phyloP scores from a whole-genome alignment of 116 monocot species.

The Trichopus zeylanicus region DNA sequence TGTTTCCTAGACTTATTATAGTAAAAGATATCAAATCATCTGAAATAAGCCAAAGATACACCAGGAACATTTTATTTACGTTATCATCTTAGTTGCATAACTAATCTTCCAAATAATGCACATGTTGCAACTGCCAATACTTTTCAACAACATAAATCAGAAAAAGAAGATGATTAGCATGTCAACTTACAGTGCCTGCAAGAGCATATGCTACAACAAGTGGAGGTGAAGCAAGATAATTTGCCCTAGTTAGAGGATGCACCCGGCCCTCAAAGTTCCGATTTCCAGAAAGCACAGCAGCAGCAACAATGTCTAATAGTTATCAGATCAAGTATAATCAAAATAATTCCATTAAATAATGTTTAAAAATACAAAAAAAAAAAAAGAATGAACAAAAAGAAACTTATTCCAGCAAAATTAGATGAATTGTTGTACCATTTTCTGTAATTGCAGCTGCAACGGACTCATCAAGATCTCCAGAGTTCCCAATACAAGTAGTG shows the following conservation, averaged over 20 bases:
- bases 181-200: constrained; percentile 67
- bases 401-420: neutral
- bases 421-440: constrained; percentile 33
- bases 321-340: neutral
- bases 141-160: neutral
- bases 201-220: constrained; percentile 89
- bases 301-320: constrained; percentile 59
- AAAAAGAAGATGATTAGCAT: neutral
- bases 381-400: neutral
- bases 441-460: constrained; percentile 65
- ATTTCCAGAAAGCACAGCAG: constrained; percentile 80
- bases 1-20: too few species aligned
- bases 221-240: constrained; percentile 85
- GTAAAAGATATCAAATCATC: too few species aligned
- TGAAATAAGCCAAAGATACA: too few species aligned
- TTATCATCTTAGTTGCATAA: too few species aligned
- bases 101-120: too few species aligned
- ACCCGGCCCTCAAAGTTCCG: constrained; percentile 86
- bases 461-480: constrained; percentile 75
- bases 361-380: neutral
- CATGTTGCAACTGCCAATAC: neutral
- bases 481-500: constrained; percentile 86
- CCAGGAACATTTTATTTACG: too few species aligned
- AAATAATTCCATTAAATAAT: too few species aligned
- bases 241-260: constrained; percentile 80